Evolutionary conservation across 2,329 filamentous ascomycete species (phyloP), one percentile per base, ranked within the genome.

Genomic region (Paramyrothecium roridum): DNA sequence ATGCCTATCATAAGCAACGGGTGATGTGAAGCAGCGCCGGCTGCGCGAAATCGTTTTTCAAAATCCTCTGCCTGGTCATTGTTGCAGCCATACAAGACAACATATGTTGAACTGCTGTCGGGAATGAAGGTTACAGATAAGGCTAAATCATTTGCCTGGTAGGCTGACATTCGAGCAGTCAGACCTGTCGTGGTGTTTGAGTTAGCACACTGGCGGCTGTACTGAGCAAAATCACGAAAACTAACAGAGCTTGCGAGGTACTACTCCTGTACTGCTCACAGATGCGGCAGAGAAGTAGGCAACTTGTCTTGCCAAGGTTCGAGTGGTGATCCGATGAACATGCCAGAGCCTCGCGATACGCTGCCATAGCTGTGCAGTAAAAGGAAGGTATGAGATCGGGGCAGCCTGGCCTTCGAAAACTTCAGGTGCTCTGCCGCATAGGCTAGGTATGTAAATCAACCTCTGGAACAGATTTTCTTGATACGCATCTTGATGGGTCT

Each of bases 1-100:
- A 56, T 56, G 8, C 54, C 54, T 12, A 51, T 43, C 6, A 53
- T n/a, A 21, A 56, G 54, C 23, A 50, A 17, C 2, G 54, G 54
- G 20, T 56, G 54, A 8, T 51, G 34, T 7, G 48, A 12, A 2
- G 54, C 54, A 12, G 3, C 10, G 13, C 45, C 23, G 1, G 48
- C 46, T 10, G 37, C 46, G 6, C 16, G 10, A 22, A 56, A 3
- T 26, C 54, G 45, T 7, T 47, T 40, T 13, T 50, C 30, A 23
- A 56, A 45, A 23, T 53, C 45, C 3, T 3, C 13, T 17, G 7
- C 19, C 21, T 56, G 54, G 8, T 13, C 22, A 2, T 40, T 23
- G 26, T 37, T 53, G 26, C 54, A 56, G 3, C 54, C 54, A 19
- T 52, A 56, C 6, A 52, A 21, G 4, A 56, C 50, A 20, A 50